These are phyloP conservation scores for Fraxinus paxiana DNA, from an alignment of 305 asterid genomes.

Conservation along the genomic window DNA sequence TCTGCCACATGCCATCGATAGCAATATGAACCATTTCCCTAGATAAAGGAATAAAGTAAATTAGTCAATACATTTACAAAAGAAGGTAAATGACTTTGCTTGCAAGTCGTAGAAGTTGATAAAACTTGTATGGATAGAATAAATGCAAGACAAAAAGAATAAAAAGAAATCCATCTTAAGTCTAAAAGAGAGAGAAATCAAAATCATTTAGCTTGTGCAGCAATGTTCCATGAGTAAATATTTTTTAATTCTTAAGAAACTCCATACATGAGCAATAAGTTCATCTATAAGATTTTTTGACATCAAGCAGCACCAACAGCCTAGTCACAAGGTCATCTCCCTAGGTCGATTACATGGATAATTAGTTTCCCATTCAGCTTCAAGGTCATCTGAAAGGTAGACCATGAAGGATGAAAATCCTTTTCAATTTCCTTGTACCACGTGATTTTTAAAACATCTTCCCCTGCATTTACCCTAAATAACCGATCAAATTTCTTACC, in stretches of 20 bases:
- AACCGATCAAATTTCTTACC: not conserved
- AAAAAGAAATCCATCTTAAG: not conserved
- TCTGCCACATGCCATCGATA: conserved; percentile 99
- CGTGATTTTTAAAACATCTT: not conserved
- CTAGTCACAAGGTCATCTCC: not conserved
- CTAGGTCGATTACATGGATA: not conserved
- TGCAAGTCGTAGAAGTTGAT: not conserved
- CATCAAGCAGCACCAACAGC: not conserved
- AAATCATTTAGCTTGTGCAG: not conserved
- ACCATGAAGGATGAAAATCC: not conserved
- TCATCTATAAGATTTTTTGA: not conserved
- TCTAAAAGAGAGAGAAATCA: not conserved
- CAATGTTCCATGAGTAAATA: not conserved
- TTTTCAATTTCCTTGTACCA: not conserved
- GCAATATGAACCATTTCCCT: conserved; percentile 99
- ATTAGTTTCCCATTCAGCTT: not conserved
- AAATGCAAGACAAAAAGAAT: not conserved
- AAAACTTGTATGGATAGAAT: not conserved
- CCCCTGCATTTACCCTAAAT: not conserved
- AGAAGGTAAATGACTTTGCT: conserved; percentile 5
- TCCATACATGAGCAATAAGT: not conserved
- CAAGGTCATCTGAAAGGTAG: not conserved
- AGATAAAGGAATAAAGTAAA: conserved; percentile 32
- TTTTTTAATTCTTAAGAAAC: not conserved
- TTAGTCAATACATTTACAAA: conserved; percentile 19